These are phyloP conservation scores for Schwanniomyces etchellsii DNA, from an alignment of 1,139 yeast genomes.

Conservation along the genomic window DNA sequence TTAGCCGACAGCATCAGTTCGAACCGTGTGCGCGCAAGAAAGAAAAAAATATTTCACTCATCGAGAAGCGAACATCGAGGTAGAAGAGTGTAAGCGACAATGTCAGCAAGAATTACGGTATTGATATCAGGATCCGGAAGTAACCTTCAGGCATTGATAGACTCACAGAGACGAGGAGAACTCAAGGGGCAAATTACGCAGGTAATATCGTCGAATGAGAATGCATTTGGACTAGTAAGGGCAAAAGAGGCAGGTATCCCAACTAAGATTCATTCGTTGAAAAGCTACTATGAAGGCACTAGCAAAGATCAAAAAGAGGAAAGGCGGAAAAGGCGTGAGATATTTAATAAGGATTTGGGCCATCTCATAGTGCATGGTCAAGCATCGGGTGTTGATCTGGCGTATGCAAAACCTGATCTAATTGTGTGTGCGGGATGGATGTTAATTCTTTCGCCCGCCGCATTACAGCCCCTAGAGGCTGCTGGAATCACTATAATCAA, in stretches of 20 bases:
- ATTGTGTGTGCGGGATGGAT: constrained; percentile 99
- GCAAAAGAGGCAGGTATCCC: constrained; percentile 68
- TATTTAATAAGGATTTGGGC: constrained; percentile 76
- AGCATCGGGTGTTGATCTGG: constrained; percentile 21
- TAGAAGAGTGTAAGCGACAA: too few species aligned
- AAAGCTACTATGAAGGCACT: constrained; percentile 66
- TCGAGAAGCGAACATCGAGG: too few species aligned
- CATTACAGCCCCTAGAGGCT: constrained; percentile 58
- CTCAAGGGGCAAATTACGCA: constrained; percentile 53
- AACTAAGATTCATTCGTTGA: constrained; percentile 64
- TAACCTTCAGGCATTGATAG: constrained; percentile 87
- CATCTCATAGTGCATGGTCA: constrained; percentile 50
- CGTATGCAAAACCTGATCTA: constrained; percentile 59
- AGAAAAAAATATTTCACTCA: background rate
- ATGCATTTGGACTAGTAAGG: constrained; percentile 79
- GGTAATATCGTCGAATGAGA: constrained; percentile 78
- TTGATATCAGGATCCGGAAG: constrained; percentile 94
- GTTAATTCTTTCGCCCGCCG: constrained; percentile 78
- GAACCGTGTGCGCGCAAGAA: too few species aligned
- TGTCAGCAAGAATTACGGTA: constrained; percentile 61
- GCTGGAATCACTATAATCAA: constrained; percentile 75
- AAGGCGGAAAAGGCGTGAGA: constrained; percentile 57
- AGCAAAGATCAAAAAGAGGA: constrained; percentile 57
- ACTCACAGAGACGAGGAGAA: constrained; percentile 47
- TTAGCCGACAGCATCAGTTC: too few species aligned